Percentiles rank a stretch among this genome's conserved stretches.
Evolutionary conservation across 129 eudicot genomes (phyloP).

Genomic region (Chrysanthemum seticuspe): DNA sequence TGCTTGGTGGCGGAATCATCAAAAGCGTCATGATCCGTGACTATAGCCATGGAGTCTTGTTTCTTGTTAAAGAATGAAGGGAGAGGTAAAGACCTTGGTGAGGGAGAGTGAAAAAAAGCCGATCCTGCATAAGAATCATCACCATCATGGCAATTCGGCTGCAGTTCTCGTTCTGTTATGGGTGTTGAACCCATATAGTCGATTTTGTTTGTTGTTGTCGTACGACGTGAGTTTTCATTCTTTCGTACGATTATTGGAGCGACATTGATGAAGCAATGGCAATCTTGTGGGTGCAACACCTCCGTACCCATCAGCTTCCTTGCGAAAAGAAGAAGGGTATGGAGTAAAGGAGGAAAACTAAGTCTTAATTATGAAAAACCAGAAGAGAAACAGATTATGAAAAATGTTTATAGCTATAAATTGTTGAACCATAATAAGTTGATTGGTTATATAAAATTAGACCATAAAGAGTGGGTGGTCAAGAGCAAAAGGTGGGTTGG

Average conservation of each 20-base stretch:
- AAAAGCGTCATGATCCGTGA: constrained; percentile 21
- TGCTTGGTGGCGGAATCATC: constrained; percentile 48
- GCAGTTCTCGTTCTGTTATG: constrained; percentile 18
- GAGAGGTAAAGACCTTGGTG: constrained; percentile 49
- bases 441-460: constrained; percentile 26
- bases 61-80: constrained; percentile 56
- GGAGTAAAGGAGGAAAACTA: constrained; percentile 33
- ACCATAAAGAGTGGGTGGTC: constrained; percentile 23
- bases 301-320: constrained; percentile 47
- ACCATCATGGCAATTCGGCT: constrained; percentile 15
- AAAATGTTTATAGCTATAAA: constrained; percentile 3
- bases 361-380: constrained; percentile 6
- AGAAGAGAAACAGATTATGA: constrained; percentile 23
- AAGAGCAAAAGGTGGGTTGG: constrained; percentile 32
- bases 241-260: constrained; percentile 22
- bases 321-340: constrained; percentile 40
- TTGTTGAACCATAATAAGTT: constrained; percentile 1
- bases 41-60: constrained; percentile 20
- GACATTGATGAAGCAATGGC: constrained; percentile 17
- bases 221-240: constrained; percentile 4
- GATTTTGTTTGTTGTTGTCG: constrained; percentile 1
- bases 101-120: constrained; percentile 48
- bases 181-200: constrained; percentile 30
- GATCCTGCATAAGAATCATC: constrained; percentile 54
- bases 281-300: constrained; percentile 40